These are phyloP conservation scores for Sclerotinia trifoliorum DNA, from an alignment of 2,329 filamentous ascomycete genomes.

Conservation along the genomic window DNA sequence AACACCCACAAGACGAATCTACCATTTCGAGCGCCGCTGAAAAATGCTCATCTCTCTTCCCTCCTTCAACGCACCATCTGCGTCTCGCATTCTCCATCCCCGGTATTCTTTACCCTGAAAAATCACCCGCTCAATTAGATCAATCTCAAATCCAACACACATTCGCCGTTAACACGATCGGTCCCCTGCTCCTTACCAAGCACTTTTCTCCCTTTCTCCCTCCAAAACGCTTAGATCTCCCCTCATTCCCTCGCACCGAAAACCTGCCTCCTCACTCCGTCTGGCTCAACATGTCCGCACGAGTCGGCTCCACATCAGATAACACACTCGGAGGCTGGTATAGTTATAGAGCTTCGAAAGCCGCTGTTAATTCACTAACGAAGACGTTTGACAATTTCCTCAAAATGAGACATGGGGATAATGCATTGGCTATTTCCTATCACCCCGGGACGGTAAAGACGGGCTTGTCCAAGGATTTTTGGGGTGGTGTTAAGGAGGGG, in stretches of 20 bases:
- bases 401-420: slow-evolving; percentile 53
- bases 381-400: slow-evolving; percentile 72
- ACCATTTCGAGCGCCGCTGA: slow-evolving; percentile 58
- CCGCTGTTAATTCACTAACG: slow-evolving; percentile 68
- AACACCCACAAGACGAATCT: slow-evolving; percentile 51
- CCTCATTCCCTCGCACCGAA: slow-evolving; percentile 25
- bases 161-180: slow-evolving; percentile 72
- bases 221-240: slow-evolving; percentile 48
- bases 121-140: slow-evolving; percentile 64
- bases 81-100: slow-evolving; percentile 69
- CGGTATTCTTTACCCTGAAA: slow-evolving; percentile 72
- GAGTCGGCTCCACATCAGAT: slow-evolving; percentile 72
- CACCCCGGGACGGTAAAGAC: slow-evolving; percentile 83
- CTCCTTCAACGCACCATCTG: slow-evolving; percentile 54
- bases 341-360: slow-evolving; percentile 73
- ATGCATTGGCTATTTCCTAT: slow-evolving; percentile 66
- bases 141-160: slow-evolving; percentile 61
- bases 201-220: slow-evolving; percentile 71
- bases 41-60: slow-evolving; percentile 53
- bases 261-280: slow-evolving; percentile 55
- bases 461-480: slow-evolving; percentile 69
- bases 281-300: slow-evolving; percentile 74
- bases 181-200: slow-evolving; percentile 74
- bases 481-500: slow-evolving; percentile 58
- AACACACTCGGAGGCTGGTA: slow-evolving; percentile 80